A percentile compares a stretch with the other conserved stretches of the same genome.
These are phyloP conservation scores for Capsella bursapastoris DNA, from an alignment of 345 rosid genomes.

Conservation along the genomic window DNA sequence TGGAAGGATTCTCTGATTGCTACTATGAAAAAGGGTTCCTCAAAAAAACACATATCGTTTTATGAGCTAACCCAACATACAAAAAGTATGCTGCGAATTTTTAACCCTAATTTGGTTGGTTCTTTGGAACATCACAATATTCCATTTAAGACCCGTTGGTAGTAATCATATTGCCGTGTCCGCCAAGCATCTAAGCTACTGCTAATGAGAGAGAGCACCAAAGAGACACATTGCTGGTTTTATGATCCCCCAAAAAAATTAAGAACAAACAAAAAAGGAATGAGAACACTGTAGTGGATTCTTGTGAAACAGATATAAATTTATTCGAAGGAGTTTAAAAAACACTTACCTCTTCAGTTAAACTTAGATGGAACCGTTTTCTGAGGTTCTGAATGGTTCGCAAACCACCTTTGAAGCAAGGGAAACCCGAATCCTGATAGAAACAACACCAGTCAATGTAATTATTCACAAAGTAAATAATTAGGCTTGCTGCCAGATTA, in stretches of 20 bases:
- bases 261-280: not conserved
- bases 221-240: constrained; percentile 95
- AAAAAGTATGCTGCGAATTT: constrained; percentile 26
- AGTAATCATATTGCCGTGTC: constrained; percentile 96
- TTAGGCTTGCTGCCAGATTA: not conserved
- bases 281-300: constrained; percentile 19
- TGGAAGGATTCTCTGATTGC: constrained; percentile 34
- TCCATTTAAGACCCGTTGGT: constrained; percentile 96
- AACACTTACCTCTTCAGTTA: constrained; percentile 88
- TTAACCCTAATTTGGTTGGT: constrained; percentile 25
- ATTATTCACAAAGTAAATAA: constrained; percentile 15
- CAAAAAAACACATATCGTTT: constrained; percentile 21
- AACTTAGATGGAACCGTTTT: constrained; percentile 90
- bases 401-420: constrained; percentile 98
- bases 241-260: not conserved
- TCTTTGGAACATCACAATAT: constrained; percentile 64
- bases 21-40: constrained; percentile 28
- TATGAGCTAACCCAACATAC: constrained; percentile 22
- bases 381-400: constrained; percentile 92
- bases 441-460: constrained; percentile 32
- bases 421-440: constrained; percentile 93
- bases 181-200: constrained; percentile 99
- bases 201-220: constrained; percentile 97
- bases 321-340: not conserved
- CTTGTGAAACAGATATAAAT: not conserved